Conservation (phyloP, 345 rosid genomes). For the Hibiscus tridactylites region DNA sequence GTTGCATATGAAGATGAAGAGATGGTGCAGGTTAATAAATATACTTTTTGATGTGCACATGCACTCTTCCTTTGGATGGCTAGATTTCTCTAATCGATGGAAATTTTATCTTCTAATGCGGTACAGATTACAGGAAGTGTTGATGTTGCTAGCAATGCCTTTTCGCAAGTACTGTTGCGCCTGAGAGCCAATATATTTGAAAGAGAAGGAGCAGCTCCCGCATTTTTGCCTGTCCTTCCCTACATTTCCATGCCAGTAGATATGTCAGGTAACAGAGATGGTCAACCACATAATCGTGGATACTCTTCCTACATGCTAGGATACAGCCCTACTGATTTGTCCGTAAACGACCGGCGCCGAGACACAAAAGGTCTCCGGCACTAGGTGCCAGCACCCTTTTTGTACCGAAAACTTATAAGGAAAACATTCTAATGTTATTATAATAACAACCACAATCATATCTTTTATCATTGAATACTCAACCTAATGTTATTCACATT, state of each 20-base stretch:
- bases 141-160: slow-evolving; percentile 60
- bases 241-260: slow-evolving; percentile 45
- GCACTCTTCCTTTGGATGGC: background rate
- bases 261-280: slow-evolving; percentile 32
- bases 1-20: slow-evolving; percentile 87
- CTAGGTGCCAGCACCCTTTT: no score
- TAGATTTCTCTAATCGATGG: slow-evolving; percentile 5
- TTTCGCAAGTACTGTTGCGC: slow-evolving; percentile 45
- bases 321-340: slow-evolving; percentile 18
- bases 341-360: slow-evolving; percentile 19
- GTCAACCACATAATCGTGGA: slow-evolving; percentile 34
- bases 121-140: slow-evolving; percentile 57
- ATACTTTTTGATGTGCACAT: background rate
- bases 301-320: slow-evolving; percentile 24
- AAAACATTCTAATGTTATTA: no score
- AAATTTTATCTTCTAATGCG: slow-evolving; percentile 5
- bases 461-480: no score
- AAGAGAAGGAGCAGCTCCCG: slow-evolving; percentile 47
- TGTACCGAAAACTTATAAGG: no score
- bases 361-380: no score
- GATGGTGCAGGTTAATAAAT: slow-evolving; percentile 80
- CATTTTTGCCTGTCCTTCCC: slow-evolving; percentile 51
- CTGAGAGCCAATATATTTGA: slow-evolving; percentile 62
- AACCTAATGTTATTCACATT: no score
- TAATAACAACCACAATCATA: no score